phyloP scores from a whole-genome alignment of 345 rosid genomes.

The Angophora floribunda region DNA sequence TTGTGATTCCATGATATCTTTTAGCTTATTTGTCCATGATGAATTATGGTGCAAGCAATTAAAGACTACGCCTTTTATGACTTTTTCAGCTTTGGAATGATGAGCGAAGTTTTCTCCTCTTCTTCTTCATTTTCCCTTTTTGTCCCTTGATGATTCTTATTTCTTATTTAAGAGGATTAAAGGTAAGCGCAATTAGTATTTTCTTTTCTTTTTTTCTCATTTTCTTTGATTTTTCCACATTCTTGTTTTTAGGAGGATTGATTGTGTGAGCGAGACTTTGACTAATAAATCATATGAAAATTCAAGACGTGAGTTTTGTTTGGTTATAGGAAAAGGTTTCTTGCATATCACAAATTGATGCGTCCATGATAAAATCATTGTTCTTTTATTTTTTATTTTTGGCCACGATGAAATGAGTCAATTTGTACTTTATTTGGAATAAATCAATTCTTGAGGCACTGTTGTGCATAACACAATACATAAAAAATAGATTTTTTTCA shows the following conservation, averaged over 20 bases:
- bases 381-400: background rate
- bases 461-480: background rate
- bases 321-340: no score
- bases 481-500: background rate
- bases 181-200: background rate
- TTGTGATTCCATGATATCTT: no score
- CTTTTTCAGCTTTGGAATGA: background rate
- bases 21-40: background rate
- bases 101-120: background rate
- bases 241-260: background rate
- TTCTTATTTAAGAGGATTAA: background rate
- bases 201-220: background rate
- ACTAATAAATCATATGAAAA: background rate
- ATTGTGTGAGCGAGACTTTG: background rate
- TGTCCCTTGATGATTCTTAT: background rate
- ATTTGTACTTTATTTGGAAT: background rate
- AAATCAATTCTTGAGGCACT: background rate
- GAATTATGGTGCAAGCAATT: background rate
- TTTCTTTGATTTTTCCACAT: background rate
- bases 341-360: background rate
- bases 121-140: background rate
- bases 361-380: fast-evolving
- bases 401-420: background rate
- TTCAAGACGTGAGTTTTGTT: background rate
- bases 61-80: background rate